Evolutionary conservation across 2,329 filamentous ascomycete genomes (phyloP).

Genomic region (Escovopsis sp.): DNA sequence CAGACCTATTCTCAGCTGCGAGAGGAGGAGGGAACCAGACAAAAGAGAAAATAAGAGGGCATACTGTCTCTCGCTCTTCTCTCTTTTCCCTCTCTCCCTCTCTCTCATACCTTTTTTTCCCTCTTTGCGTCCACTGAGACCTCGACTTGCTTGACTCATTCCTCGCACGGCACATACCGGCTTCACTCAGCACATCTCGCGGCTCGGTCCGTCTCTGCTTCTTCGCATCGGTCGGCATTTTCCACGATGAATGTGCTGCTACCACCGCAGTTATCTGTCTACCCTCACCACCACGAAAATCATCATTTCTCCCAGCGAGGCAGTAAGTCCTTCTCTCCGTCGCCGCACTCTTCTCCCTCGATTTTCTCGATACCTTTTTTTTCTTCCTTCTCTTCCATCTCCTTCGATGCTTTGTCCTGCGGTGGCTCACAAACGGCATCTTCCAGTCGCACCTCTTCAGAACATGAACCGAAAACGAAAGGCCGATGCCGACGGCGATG

Average conservation of each 20-base stretch:
- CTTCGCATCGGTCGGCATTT: background rate
- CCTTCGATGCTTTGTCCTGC: background rate
- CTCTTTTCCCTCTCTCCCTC: slow-evolving; percentile 2
- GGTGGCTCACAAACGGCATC: background rate
- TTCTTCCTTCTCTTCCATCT: too few relatives aligned
- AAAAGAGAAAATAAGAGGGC: background rate
- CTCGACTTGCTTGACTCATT: too few relatives aligned
- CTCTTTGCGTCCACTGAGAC: background rate
- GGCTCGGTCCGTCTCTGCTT: background rate
- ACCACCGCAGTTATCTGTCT: slow-evolving; percentile 43
- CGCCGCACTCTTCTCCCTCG: too few relatives aligned
- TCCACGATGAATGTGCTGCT: slow-evolving; percentile 47
- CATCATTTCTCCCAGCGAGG: slow-evolving; percentile 37
- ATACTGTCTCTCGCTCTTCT: slow-evolving; percentile 1
- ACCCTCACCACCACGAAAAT: slow-evolving; percentile 44
- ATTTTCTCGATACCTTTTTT: too few relatives aligned
- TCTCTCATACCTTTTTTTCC: slow-evolving; percentile 2
- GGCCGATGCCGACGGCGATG: slow-evolving; percentile 64
- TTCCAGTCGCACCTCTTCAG: slow-evolving; percentile 29
- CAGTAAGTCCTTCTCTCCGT: slow-evolving; percentile 28
- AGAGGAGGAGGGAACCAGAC: too few relatives aligned
- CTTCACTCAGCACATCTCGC: slow-evolving; percentile 1
- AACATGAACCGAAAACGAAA: slow-evolving; percentile 68
- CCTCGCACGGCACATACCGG: background rate
- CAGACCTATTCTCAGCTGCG: too few relatives aligned